phyloP scores from a whole-genome alignment of 2,329 filamentous ascomycete genomes.

The Trichoderma sp. region DNA sequence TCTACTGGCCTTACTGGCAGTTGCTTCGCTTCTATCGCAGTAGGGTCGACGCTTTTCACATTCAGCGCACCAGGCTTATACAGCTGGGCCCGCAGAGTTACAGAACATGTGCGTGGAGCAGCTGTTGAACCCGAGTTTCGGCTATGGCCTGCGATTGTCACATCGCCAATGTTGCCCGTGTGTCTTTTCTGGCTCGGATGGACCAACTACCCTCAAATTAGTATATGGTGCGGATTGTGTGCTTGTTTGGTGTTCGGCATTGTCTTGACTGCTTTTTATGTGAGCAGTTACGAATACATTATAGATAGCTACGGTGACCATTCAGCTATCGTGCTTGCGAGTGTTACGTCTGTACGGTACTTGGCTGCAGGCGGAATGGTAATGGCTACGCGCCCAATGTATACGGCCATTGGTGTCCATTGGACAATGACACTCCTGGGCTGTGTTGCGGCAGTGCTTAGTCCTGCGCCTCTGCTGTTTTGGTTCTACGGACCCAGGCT shows the following conservation, averaged over 20 bases:
- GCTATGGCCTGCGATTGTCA: constrained; percentile 52
- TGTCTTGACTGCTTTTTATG: constrained; percentile 48
- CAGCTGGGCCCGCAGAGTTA: constrained; percentile 40
- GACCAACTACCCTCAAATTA: constrained; percentile 45
- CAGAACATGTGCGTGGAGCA: constrained; percentile 39
- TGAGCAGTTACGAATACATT: constrained; percentile 54
- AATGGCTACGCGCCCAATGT: background rate
- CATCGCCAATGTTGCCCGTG: constrained; percentile 48
- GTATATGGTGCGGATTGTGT: constrained; percentile 47
- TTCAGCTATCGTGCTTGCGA: constrained; percentile 33
- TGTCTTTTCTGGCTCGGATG: constrained; percentile 58
- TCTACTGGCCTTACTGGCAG: constrained; percentile 44
- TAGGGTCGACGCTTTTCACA: constrained; percentile 38
- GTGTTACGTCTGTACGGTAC: background rate
- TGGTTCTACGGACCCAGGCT: background rate
- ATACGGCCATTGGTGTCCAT: background rate
- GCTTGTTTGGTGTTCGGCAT: constrained; percentile 53
- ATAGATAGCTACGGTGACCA: constrained; percentile 56
- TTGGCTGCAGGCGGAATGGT: background rate
- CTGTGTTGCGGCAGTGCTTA: background rate
- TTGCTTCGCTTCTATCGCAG: constrained; percentile 45
- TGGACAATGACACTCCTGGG: background rate
- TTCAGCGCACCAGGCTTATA: constrained; percentile 45
- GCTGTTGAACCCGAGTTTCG: constrained; percentile 50
- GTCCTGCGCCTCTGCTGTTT: background rate